A percentile compares a stretch with the other conserved stretches of the same genome.
phyloP scores from a whole-genome alignment of 2,329 filamentous ascomycete species.

The Cercospora zeae-maydis region DNA sequence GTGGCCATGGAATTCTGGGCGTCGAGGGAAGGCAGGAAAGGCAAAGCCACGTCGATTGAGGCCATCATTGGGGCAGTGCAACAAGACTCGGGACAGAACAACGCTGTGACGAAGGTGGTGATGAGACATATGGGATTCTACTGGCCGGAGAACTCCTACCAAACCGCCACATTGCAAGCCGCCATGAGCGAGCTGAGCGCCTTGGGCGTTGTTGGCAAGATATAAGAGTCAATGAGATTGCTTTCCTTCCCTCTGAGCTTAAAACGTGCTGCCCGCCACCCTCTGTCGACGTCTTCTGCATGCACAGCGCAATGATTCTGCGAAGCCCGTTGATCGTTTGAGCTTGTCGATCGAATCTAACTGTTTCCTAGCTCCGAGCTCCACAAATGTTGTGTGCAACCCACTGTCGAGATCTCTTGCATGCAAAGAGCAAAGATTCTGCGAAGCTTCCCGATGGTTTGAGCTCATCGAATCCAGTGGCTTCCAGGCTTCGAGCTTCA shows the following conservation, averaged over 20 bases:
- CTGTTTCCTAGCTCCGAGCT: background rate
- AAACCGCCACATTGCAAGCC: background rate
- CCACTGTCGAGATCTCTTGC: background rate
- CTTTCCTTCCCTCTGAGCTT: background rate
- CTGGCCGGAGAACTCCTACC: background rate
- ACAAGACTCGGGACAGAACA: background rate
- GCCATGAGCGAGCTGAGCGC: background rate
- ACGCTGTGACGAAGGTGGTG: background rate
- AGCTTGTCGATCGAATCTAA: background rate
- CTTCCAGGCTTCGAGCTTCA: no score
- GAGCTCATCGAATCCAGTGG: no score
- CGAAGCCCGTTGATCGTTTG: background rate
- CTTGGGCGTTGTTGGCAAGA: background rate
- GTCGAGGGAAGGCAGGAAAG: background rate
- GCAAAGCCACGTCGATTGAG: background rate
- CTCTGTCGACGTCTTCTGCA: background rate
- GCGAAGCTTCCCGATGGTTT: no score
- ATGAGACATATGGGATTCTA: conserved; percentile 1
- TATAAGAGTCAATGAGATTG: background rate
- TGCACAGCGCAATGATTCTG: background rate
- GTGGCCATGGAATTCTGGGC: background rate
- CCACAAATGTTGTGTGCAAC: background rate
- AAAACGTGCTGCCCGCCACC: background rate
- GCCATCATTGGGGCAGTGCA: background rate
- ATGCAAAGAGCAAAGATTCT: no score